Evolutionary conservation across 2,329 filamentous ascomycete genomes (phyloP), one percentile per base, ranked within the genome.

Genomic region (Phaeosphaeriaceae sp.): DNA sequence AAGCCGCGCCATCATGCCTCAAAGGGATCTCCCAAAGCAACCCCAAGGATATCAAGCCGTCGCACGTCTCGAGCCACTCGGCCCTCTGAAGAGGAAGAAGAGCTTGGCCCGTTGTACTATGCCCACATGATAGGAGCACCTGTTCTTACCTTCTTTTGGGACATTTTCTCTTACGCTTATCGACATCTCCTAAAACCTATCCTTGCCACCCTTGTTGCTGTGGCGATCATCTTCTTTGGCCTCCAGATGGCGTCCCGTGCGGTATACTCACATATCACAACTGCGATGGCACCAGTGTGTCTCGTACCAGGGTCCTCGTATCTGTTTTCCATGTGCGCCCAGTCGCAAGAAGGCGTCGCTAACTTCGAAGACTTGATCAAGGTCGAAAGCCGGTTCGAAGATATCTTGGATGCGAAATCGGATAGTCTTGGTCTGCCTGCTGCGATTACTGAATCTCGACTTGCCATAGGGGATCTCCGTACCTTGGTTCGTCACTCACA

Each of bases 381-480:
- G 19, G 86, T 91, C 1, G 92, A 96, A 75, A 82, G 86, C n/a
- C 85, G 88, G 26, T 93, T 96, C 56, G 91, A 93, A 75, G 86
- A 90, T 57, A 88, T 95, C 0, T 79, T 95, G 3, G 86, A 91
- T 65, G 86, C 88, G 58, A 88, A 87, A 17, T 85, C 87, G 1
- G 84, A 88, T 22, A 87, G 88, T 1, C 86, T 89, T 1, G 87
- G 87, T 1, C 79, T 95, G 2, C 91, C 91, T 0, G 82, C 91
- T 66, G 90, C 92, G 66, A 93, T 95, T 88, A 94, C 93, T 79
- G 85, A 88, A 10, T 89, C 89, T 2, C 91, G 94, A 75, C 83
- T 87, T 1, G 88, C 89, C 1, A 88, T 95, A 35, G 86, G 91
- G 43, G 91, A 94, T 68, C 79, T 95, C 23, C 87, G 90, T 30